Percentiles rank a stretch among this genome's conserved stretches.
These are phyloP conservation scores for Madurella fahalii DNA, from an alignment of 2,329 filamentous ascomycete species.

Conservation along the genomic window DNA sequence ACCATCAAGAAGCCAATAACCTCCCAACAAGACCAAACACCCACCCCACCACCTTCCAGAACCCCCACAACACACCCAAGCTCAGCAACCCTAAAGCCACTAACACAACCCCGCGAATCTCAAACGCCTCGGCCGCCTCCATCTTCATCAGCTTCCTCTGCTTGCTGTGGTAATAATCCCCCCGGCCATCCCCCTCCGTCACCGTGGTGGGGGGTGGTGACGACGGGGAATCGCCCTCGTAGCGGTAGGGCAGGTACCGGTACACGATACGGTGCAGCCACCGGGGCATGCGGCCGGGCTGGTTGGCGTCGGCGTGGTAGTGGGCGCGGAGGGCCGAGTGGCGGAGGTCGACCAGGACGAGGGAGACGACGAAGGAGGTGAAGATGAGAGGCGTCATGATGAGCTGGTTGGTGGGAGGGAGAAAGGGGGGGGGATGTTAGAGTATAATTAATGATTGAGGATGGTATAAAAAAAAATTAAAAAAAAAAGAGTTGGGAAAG, in stretches of 20 bases:
- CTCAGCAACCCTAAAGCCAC: slow-evolving; percentile 41
- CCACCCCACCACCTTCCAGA: slow-evolving; percentile 26
- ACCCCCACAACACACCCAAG: slow-evolving; percentile 29
- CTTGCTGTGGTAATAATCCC: slow-evolving; percentile 49
- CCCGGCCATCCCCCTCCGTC: slow-evolving; percentile 11
- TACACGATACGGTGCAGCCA: slow-evolving; percentile 43
- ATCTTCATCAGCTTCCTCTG: slow-evolving; percentile 58
- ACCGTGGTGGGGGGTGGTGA: slow-evolving; percentile 19
- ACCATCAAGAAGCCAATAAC: neutral
- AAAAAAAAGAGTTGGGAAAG: no score
- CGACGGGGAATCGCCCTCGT: slow-evolving; percentile 18
- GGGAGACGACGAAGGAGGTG: slow-evolving; percentile 60
- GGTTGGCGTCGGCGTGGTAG: slow-evolving; percentile 31
- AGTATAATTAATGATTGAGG: no score
- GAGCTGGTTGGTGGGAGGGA: slow-evolving; percentile 34
- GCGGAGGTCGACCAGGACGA: slow-evolving; percentile 58
- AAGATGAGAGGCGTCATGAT: slow-evolving; percentile 62
- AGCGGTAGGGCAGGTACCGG: slow-evolving; percentile 38
- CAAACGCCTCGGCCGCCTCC: slow-evolving; percentile 61
- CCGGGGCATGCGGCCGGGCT: slow-evolving; percentile 30
- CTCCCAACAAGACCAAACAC: neutral
- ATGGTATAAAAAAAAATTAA: no score
- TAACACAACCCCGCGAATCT: slow-evolving; percentile 53
- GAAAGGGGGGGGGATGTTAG: neutral
- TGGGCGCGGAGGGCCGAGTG: slow-evolving; percentile 49